Percentiles rank a stretch among this genome's conserved stretches.
These are phyloP conservation scores for Thermoascus crustaceus DNA, from an alignment of 2,329 filamentous ascomycete species.

Conservation along the genomic window DNA sequence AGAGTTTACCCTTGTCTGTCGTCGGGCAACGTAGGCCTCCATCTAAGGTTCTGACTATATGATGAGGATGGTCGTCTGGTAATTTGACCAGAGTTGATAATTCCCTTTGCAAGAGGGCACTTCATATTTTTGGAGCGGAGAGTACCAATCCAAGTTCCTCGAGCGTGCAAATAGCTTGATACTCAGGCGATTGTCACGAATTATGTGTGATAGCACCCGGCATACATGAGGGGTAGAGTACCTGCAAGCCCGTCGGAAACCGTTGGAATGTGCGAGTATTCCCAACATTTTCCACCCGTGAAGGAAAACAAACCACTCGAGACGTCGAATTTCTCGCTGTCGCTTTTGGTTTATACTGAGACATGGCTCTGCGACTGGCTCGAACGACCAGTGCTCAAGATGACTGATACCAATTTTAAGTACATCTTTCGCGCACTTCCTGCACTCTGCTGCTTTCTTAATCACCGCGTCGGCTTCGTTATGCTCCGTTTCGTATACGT, in stretches of 20 bases:
- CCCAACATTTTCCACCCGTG: constrained; percentile 19
- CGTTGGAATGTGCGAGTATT: constrained; percentile 19
- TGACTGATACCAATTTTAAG: no score
- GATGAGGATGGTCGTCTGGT: constrained; percentile 11
- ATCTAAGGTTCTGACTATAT: constrained; percentile 5
- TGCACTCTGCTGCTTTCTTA: no score
- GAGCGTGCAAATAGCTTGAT: constrained; percentile 18
- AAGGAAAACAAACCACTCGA: constrained; percentile 5
- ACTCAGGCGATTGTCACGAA: constrained; percentile 16
- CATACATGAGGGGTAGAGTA: no score
- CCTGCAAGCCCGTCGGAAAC: constrained; percentile 13
- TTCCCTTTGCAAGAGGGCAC: background rate
- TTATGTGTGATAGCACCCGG: no score
- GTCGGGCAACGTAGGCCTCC: constrained; percentile 5
- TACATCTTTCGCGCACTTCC: no score
- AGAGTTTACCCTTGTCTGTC: constrained; percentile 5
- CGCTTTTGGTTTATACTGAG: no score
- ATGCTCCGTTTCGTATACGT: no score
- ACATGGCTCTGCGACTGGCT: no score
- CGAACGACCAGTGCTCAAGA: no score
- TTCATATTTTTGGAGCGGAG: constrained; percentile 9
- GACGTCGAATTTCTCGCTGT: background rate
- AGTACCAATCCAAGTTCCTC: constrained; percentile 19
- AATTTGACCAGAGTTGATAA: background rate
- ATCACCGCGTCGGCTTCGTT: no score